Conservation (phyloP, 768 basidiomycete species). For the Podaxis sp. region DNA sequence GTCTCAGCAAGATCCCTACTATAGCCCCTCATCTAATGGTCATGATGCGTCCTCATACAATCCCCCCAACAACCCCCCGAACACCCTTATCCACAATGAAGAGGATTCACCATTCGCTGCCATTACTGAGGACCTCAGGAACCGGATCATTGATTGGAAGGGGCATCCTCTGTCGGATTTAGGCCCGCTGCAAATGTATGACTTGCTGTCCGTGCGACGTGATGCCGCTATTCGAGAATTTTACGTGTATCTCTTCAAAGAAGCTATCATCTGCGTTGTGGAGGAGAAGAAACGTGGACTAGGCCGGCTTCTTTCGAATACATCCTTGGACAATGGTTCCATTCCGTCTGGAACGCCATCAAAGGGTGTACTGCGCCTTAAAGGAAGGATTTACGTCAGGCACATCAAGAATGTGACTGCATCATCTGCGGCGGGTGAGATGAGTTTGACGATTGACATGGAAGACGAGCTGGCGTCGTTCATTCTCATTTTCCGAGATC, state of each 20-base stretch:
- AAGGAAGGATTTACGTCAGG: constrained; percentile 93
- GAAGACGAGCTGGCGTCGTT: constrained; percentile 96
- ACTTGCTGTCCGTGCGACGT: constrained; percentile 84
- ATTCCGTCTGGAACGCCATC: constrained; percentile 37
- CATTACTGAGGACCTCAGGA: constrained; percentile 86
- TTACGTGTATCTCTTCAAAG: constrained; percentile 94
- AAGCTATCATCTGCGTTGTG: constrained; percentile 97
- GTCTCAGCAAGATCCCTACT: constrained; percentile 29
- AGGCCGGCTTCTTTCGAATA: constrained; percentile 68
- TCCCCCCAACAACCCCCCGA: constrained; percentile 28
- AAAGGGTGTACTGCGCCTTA: constrained; percentile 82
- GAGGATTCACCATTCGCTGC: constrained; percentile 78
- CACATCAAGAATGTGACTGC: constrained; percentile 91
- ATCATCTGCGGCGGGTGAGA: constrained; percentile 72
- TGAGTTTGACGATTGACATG: constrained; percentile 97
- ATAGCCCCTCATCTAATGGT: constrained; percentile 32
- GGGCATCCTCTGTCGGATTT: constrained; percentile 89
- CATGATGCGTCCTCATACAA: constrained; percentile 19
- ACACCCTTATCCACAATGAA: constrained; percentile 43
- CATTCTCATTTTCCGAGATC: constrained; percentile 93
- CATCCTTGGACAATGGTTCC: constrained; percentile 54
- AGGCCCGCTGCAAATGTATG: constrained; percentile 89
- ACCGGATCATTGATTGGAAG: constrained; percentile 95
- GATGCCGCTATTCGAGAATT: constrained; percentile 92
- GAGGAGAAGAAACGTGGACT: constrained; percentile 91